Evolutionary conservation across 208 protist genomes (phyloP), one percentile per base, ranked within the genome.

Genomic region (Vickermania spadyakhi): DNA sequence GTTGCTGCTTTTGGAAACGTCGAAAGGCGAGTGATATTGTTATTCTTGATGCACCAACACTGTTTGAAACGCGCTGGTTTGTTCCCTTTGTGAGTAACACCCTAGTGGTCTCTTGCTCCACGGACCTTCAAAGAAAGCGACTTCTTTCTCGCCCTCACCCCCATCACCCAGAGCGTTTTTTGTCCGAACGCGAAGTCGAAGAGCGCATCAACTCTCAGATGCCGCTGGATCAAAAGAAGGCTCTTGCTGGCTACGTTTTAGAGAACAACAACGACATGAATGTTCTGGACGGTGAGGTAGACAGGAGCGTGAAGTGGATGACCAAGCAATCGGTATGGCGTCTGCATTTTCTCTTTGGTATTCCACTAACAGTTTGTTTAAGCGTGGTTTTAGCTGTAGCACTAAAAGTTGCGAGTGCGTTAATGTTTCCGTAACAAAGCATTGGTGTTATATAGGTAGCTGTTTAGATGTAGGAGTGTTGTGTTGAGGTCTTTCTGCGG

Each of bases 11-110:
- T n/a, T 7, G 7, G 36, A 52, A 59, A 7, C 59, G 60, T 7
- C 49, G 68, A 28, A 52, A n/a, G 22, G 25, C 60, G 1, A 56
- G 42, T 27, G 27, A 60, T 13, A 57, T 89, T 14, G 86, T 96
- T 31, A 72, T 96, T 18, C 74, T 96, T 21, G 91, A 96, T 66
- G 86, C 78, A 18, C 91, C 91, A 30, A 84, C 86, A 30, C 71
- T 96, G 28, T 95, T 89, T 56, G 87, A 94, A 58, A 89, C 88
- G 7, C 73, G 74, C n/a, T 69, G 76, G 23, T 89, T 95, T 60
- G 83, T 71, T 14, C 79, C 70, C 62, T 86, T 92, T 56, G 72
- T 95, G 30, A 87, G 79, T 62, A 55, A 36, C 28, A 65, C 70
- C 0, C 52, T 89, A 0, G 86, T 95, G 23, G 84, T 96, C 25